Percentiles rank a stretch among this genome's conserved stretches.
phyloP scores from a whole-genome alignment of 139 green algal genomes.

The Bryopsis sp. region DNA sequence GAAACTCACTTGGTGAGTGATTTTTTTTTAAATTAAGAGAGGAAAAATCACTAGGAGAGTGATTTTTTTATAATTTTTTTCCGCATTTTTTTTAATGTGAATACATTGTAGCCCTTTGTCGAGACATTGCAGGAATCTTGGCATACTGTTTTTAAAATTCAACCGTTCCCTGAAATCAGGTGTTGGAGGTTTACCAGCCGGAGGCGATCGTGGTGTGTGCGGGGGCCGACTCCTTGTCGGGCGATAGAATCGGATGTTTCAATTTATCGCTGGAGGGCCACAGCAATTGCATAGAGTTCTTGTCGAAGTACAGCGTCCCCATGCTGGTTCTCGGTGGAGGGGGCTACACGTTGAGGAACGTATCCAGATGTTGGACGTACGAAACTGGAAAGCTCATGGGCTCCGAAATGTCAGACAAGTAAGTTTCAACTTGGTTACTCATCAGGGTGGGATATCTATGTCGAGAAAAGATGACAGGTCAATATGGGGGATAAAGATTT shows the following conservation, averaged over 20 bases:
- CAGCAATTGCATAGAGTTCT: conserved; percentile 92
- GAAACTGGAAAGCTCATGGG: conserved; percentile 87
- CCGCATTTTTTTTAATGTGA: not conserved
- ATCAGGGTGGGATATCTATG: no score
- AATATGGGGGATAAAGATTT: no score
- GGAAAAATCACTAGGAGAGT: no score
- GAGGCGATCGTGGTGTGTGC: conserved; percentile 94
- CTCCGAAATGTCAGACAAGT: conserved; percentile 68
- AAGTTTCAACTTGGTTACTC: no score
- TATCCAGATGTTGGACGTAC: conserved; percentile 96
- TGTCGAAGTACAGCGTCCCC: conserved; percentile 84
- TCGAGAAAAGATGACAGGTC: no score
- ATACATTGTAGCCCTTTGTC: not conserved
- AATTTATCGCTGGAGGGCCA: conserved; percentile 87
- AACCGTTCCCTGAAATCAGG: conserved; percentile 32
- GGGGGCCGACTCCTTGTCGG: conserved; percentile 87
- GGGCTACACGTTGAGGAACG: conserved; percentile 98
- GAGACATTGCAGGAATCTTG: no score
- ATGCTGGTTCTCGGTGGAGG: conserved; percentile 91
- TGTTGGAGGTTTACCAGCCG: conserved; percentile 96
- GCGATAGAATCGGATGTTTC: conserved; percentile 97
- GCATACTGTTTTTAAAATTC: no score
- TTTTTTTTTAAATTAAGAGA: no score
- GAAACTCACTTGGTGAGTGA: no score
- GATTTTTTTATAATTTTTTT: no score